Evolutionary conservation across 2,329 filamentous ascomycete species (phyloP).

Genomic region (Chrysoporthe puriensis): DNA sequence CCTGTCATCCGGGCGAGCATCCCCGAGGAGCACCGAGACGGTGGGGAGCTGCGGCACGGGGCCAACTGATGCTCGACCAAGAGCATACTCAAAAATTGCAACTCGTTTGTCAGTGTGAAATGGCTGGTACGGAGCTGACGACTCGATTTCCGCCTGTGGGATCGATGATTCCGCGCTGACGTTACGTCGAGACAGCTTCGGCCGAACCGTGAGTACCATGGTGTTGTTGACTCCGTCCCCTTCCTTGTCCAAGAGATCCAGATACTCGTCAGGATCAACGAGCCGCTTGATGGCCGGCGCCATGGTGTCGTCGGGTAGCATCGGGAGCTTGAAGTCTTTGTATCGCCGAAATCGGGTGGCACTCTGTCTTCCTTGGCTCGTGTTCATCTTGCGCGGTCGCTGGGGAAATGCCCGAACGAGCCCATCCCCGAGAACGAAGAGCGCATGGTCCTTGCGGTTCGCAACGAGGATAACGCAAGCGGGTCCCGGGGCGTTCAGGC

Average conservation of each 20-base stretch:
- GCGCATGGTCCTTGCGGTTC: slow-evolving; percentile 62
- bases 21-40: slow-evolving; percentile 46
- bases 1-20: slow-evolving; percentile 46
- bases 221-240: slow-evolving; percentile 60
- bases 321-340: slow-evolving; percentile 68
- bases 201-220: slow-evolving; percentile 52
- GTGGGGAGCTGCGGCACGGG: slow-evolving; percentile 37
- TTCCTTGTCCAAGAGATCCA: slow-evolving; percentile 57
- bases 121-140: slow-evolving; percentile 91
- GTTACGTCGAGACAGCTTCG: slow-evolving; percentile 42
- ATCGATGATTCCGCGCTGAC: slow-evolving; percentile 65
- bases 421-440: slow-evolving; percentile 69
- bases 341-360: slow-evolving; percentile 61
- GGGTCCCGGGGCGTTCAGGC: slow-evolving; percentile 55
- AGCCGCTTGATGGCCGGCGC: slow-evolving; percentile 60
- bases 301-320: slow-evolving; percentile 62
- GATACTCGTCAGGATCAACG: slow-evolving; percentile 59
- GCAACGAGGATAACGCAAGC: slow-evolving; percentile 69
- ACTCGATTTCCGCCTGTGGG: slow-evolving; percentile 86
- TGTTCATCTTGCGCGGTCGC: slow-evolving; percentile 58
- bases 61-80: slow-evolving; percentile 23
- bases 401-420: slow-evolving; percentile 68
- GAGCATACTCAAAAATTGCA: slow-evolving; percentile 69
- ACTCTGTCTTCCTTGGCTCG: slow-evolving; percentile 56
- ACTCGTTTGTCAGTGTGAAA: slow-evolving; percentile 92